Percentiles rank a stretch among this genome's conserved stretches.
Evolutionary conservation across 192 early-diverging fungal species (phyloP).

Genomic region (Phlyctochytrium planicorne): DNA sequence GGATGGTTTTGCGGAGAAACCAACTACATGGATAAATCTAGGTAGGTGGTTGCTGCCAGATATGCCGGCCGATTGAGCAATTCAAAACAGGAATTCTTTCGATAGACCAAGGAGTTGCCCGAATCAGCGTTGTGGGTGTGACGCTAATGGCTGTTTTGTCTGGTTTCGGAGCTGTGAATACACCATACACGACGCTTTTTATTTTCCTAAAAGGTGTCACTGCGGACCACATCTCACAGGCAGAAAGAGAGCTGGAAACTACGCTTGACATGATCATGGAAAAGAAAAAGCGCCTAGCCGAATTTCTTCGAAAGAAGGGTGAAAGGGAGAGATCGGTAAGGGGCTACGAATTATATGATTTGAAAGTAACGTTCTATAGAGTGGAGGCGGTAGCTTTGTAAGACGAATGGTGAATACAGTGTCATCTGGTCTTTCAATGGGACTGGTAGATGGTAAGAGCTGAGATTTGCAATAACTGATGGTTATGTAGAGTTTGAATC

Average conservation of each 20-base stretch:
- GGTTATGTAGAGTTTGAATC: slow-evolving; percentile 45
- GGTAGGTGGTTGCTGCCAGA: slow-evolving; percentile 12
- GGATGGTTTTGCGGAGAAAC: neutral
- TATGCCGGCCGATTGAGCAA: too few species aligned
- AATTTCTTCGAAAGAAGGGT: slow-evolving; percentile 15
- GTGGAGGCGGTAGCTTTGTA: neutral
- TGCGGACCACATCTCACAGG: slow-evolving; percentile 50
- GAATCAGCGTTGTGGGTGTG: slow-evolving; percentile 87
- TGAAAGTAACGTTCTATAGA: too few species aligned
- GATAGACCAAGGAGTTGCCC: slow-evolving; percentile 67
- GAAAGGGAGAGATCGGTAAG: neutral
- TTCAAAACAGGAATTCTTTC: slow-evolving; percentile 16
- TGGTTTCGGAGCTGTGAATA: slow-evolving; percentile 92
- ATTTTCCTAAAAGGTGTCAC: slow-evolving; percentile 67
- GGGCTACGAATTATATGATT: neutral
- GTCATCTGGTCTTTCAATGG: slow-evolving; percentile 1
- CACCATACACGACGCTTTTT: slow-evolving; percentile 81
- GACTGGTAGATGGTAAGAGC: slow-evolving; percentile 1
- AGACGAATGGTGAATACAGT: slow-evolving; percentile 2
- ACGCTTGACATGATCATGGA: slow-evolving; percentile 63
- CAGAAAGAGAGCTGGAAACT: slow-evolving; percentile 68
- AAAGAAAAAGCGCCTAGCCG: slow-evolving; percentile 63
- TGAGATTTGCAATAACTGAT: too few species aligned
- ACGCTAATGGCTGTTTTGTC: slow-evolving; percentile 91
- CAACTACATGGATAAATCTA: neutral